Evolutionary conservation across 768 basidiomycete species (phyloP), one percentile per base, ranked within the genome.

Genomic region (Amanita thiersii): DNA sequence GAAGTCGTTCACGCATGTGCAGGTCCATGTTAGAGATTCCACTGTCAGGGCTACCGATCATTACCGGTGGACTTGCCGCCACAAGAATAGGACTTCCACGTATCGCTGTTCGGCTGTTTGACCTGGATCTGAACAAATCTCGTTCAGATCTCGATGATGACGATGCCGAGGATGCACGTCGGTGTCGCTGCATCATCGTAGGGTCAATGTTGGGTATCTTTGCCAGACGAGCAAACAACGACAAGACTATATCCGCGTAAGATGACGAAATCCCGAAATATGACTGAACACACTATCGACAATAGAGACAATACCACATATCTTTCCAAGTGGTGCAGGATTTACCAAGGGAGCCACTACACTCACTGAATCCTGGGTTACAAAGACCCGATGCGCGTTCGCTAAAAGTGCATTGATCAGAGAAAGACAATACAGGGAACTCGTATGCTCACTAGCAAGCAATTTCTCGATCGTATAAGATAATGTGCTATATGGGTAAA

Each of bases 291-390:
- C 52, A 89, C 87, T 78, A 54, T 90, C 87, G 17, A 86, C 84
- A 45, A 84, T 72, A 10, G 87, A 88, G 7, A 88, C 81, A n/a
- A 90, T 72, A 10, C 87, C 87, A 5, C 70, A 77, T 5, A 85
- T 65, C 50, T 70, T 72, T 31, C 71, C 70, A 4, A 70, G 57
- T 37, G 57, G 44, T 43, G 61, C 52, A 31, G 73, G 56, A 17
- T 72, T 59, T 43, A 67, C 47, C 7, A 72, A 51, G 2, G 77
- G 74, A 1, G 80, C 77, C 2, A 70, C 61, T 11, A 74, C 60
- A 37, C 63, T 61, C 1, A 61, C 47, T 5, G 72, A 66, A 39
- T 88, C 85, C 40, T 74, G 72, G 2, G 79, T 82, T 15, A 89
- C 76, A 54, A 90, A 89, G 8, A 90, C 68, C 20, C 87, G 75